Base-by-base conservation (phyloP, 441 rosid genomes). In the Theobroma grandiflorum region DNA sequence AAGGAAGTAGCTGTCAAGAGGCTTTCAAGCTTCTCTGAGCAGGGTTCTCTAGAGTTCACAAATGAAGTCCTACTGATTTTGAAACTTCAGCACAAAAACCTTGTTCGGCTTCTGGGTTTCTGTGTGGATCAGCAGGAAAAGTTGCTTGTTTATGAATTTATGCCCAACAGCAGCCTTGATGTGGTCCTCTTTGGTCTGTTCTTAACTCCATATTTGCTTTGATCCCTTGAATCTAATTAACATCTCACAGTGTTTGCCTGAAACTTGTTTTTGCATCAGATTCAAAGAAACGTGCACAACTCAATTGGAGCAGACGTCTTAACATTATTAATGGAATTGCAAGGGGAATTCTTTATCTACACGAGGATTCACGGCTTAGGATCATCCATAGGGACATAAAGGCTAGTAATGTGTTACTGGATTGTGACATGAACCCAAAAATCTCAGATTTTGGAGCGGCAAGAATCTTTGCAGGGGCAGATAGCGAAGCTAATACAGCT, bases 391-490 rank as follows among this genome's bases (percentile, higher is more conserved):
- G 87, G 16, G 90, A 87, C 59, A 72, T 87, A 2, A 89, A 89
- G 78, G 78, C 89, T 20, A 85, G 91, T 52, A 87, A 87, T 37
- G 66, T 89, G 14, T 52, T 89, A 31, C 35, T 87, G 10, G 86
- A 89, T 61, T 14, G 11, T 6, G 80, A 84, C 0, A 85, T 87
- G 90, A 84, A 85, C 11, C 91, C 90, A 0, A 87, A 89, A 38
- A 89, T 89, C 50, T 86, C 89, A 2, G 88, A 87, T n/a, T 87
- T 86, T 53, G 90, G 90, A 22, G 84, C 85, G 79, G 92, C 92
- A 22, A 82, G 81, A 74, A 84, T 87, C 3, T 84, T 86, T 43
- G 78, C 74, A 0, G 80, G 81, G 18, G 74, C 40, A 38, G 83
- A 86, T 52, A 61, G 64, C 11, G 84, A 76, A 66, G 88, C 82